Evolutionary conservation across 2,329 filamentous ascomycete species (phyloP), one percentile per base, ranked within the genome.

Genomic region (Fusarium graminum): DNA sequence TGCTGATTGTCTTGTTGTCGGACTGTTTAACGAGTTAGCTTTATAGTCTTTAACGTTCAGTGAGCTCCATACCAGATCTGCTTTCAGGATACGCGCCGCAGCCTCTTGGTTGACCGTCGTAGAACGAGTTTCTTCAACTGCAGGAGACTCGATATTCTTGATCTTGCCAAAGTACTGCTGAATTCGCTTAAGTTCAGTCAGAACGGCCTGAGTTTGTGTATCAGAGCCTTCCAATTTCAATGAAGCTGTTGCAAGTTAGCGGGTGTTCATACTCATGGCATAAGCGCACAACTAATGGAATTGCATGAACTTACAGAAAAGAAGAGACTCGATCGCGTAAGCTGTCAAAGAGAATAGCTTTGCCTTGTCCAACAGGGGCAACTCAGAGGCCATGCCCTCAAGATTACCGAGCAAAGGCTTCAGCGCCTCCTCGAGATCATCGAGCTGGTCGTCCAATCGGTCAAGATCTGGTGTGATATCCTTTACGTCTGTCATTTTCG

Each of bases 111-210:
- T 87, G 65, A 92, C 80, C 2, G 81, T 85, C 61, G 79, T 74
- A 40, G 78, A 81, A 30, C 85, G 84, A 72, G 87, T 82, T 5
- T 85, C 83, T 28, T 59, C 54, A 3, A 25, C 43, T 3, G 56
- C 29, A 19, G 86, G 85, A 8, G 82, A 85, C 78, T 97, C 93
- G 4, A 88, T 85, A 14, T 83, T 82, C 74, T 95, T 92, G 76
- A 98, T 94, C 81, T 98, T 99, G 60, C 87, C 88, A 79, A 97
- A 97, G 78, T 98, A 98, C 75, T 93, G 91, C 77, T 90, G 93
- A 52, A 98, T 90, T 56, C 95, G 89, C 59, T 88, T 90, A 65
- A 99, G 85, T 81, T 99, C 95, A 59, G 86, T 85, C 79, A 93
- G 95, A 59, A 99, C 88, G 28, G 92, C 86, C 75, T 98, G 94